These are phyloP conservation scores for Ceratocystis colombiana DNA, from an alignment of 2,329 filamentous ascomycete genomes.

Conservation along the genomic window DNA sequence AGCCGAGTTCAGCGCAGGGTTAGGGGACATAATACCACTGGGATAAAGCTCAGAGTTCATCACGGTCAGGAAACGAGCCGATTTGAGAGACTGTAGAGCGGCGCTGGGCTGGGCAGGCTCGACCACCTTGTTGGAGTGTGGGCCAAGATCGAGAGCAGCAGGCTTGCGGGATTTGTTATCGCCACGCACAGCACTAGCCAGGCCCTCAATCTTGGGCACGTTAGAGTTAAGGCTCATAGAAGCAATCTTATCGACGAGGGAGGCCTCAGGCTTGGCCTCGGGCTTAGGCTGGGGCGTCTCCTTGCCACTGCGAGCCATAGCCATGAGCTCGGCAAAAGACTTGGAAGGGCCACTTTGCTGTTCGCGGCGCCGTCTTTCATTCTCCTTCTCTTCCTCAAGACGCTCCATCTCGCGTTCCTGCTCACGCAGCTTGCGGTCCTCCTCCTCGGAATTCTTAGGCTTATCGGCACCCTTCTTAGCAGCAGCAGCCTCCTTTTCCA, in stretches of 20 bases:
- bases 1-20: constrained; percentile 76
- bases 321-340: constrained; percentile 36
- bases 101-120: constrained; percentile 90
- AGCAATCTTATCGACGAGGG: constrained; percentile 42
- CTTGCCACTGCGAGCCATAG: constrained; percentile 35
- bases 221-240: constrained; percentile 42
- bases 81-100: constrained; percentile 85
- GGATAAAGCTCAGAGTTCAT: constrained; percentile 75
- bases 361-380: constrained; percentile 44
- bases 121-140: constrained; percentile 69
- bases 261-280: constrained; percentile 4
- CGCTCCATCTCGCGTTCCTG: constrained; percentile 63
- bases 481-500: constrained; percentile 42
- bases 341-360: constrained; percentile 47
- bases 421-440: constrained; percentile 58
- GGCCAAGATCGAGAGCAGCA: constrained; percentile 73
- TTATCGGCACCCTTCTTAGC: constrained; percentile 35
- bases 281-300: constrained; percentile 27
- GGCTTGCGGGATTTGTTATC: constrained; percentile 65
- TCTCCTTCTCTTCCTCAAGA: constrained; percentile 53
- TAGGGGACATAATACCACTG: constrained; percentile 72
- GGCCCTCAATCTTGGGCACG: constrained; percentile 38
- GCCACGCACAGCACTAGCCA: constrained; percentile 35
- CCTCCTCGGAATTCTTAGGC: constrained; percentile 42
- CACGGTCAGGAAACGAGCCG: constrained; percentile 75